Evolutionary conservation across 2,329 filamentous ascomycete species (phyloP).

Genomic region (Ophiocordyceps polyrhachis-furcata): DNA sequence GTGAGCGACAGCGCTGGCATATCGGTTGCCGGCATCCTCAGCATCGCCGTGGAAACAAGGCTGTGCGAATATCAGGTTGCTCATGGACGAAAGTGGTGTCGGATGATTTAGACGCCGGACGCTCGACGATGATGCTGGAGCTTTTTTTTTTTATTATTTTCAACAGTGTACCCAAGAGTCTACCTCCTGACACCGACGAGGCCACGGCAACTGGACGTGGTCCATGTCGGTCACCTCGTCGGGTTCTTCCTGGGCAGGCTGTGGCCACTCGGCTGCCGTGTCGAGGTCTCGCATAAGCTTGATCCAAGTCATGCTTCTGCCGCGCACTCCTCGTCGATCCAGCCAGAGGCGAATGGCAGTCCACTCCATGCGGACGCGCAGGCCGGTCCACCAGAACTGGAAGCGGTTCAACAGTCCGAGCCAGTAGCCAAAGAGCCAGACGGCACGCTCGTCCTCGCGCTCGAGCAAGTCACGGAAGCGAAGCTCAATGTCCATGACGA

Average conservation of each 20-base stretch:
- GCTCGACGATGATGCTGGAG: not conserved
- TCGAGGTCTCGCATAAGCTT: not conserved
- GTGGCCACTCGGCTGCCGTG: not conserved
- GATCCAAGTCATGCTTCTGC: not conserved
- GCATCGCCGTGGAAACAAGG: conserved; percentile 64
- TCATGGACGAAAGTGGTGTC: conserved; percentile 63
- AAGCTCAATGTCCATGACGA: not conserved
- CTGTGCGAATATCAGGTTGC: conserved; percentile 71
- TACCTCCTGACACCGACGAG: not conserved
- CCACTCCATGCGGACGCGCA: not conserved
- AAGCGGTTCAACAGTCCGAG: not conserved
- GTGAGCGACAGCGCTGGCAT: conserved; percentile 88
- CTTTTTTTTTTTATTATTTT: too few species aligned
- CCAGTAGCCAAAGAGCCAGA: not conserved
- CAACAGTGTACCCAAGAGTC: not conserved
- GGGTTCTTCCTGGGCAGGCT: not conserved
- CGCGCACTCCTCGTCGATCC: not conserved
- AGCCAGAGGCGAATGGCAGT: not conserved
- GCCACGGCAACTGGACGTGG: too few species aligned
- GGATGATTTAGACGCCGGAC: conserved; percentile 24
- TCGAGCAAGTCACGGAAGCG: not conserved
- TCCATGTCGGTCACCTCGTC: not conserved
- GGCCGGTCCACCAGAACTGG: not conserved
- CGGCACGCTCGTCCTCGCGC: not conserved
- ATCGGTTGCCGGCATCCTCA: conserved; percentile 67